A percentile compares a stretch with the other conserved stretches of the same genome.
phyloP scores from a whole-genome alignment of 495 filamentous ascomycete genomes.

The Lophiotrema nucula region DNA sequence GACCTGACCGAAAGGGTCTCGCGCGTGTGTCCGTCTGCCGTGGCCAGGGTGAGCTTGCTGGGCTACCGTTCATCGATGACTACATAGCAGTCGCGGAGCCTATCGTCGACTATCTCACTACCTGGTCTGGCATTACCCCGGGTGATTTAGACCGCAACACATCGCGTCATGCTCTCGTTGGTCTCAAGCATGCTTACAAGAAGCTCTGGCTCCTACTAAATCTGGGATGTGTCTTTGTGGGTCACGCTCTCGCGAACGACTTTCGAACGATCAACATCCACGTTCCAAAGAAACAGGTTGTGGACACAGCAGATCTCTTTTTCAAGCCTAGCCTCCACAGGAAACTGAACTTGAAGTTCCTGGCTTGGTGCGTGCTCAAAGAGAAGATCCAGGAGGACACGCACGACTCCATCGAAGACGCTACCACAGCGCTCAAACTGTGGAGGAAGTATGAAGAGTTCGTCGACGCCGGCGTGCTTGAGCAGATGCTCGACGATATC shows the following conservation, averaged over 20 bases:
- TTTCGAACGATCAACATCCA: conserved; percentile 98
- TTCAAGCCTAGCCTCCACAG: conserved; percentile 67
- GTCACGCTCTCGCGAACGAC: conserved; percentile 87
- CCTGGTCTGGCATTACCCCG: conserved; percentile 82
- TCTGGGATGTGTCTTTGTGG: conserved; percentile 88
- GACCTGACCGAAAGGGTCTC: conserved; percentile 78
- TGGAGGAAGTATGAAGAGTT: conserved; percentile 91
- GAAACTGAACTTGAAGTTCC: conserved; percentile 80
- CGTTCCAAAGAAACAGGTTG: conserved; percentile 83
- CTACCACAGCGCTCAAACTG: conserved; percentile 80
- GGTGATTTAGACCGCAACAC: conserved; percentile 75
- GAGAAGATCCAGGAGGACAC: conserved; percentile 87
- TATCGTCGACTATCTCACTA: conserved; percentile 94
- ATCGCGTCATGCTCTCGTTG: conserved; percentile 75
- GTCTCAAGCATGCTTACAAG: conserved; percentile 91
- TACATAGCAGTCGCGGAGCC: conserved; percentile 88
- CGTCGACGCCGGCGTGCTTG: conserved; percentile 75
- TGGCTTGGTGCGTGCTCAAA: conserved; percentile 83
- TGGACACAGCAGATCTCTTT: conserved; percentile 89
- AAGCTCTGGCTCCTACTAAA: conserved; percentile 97
- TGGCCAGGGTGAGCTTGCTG: conserved; percentile 70
- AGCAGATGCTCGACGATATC: conserved; percentile 75
- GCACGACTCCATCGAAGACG: conserved; percentile 94
- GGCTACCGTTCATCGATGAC: conserved; percentile 90
- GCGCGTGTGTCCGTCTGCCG: conserved; percentile 86